phyloP scores from a whole-genome alignment of 345 rosid species.

The Moringa oleifera region DNA sequence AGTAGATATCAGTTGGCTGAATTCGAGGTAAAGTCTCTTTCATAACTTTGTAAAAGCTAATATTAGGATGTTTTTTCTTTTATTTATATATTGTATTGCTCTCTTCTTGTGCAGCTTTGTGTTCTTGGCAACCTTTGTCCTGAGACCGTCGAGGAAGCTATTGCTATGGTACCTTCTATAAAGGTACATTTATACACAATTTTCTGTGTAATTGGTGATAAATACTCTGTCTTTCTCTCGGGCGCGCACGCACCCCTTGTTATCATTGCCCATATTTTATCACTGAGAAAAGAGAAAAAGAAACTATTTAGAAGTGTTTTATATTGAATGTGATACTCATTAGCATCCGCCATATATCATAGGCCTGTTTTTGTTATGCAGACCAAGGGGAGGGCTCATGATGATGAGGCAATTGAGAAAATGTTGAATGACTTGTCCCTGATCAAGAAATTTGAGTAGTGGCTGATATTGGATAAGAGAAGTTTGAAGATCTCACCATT shows the following conservation, averaged over 20 bases:
- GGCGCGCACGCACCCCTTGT: too few species aligned
- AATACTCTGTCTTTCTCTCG: too few species aligned
- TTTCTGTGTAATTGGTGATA: background rate
- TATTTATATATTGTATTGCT: slow-evolving; percentile 6
- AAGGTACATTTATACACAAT: slow-evolving; percentile 38
- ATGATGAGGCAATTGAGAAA: slow-evolving; percentile 82
- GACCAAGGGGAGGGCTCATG: slow-evolving; percentile 82
- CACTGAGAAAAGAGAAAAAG: background rate
- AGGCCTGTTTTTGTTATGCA: slow-evolving; percentile 24
- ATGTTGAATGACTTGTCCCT: slow-evolving; percentile 85
- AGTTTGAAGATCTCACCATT: background rate
- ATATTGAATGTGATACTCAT: background rate
- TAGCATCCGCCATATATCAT: slow-evolving; percentile 8
- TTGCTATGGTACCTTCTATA: slow-evolving; percentile 95
- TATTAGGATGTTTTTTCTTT: slow-evolving; percentile 1
- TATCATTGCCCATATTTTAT: too few species aligned
- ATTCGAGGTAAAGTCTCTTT: slow-evolving; percentile 59
- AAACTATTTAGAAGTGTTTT: background rate
- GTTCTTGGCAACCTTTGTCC: slow-evolving; percentile 98
- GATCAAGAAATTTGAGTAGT: slow-evolving; percentile 76
- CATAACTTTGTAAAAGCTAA: background rate
- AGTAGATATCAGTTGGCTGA: slow-evolving; percentile 88
- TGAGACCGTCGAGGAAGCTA: slow-evolving; percentile 97
- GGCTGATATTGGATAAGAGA: background rate
- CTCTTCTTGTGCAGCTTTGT: slow-evolving; percentile 63